phyloP scores from a whole-genome alignment of 768 basidiomycete species.

The Lepiota subincarnata region DNA sequence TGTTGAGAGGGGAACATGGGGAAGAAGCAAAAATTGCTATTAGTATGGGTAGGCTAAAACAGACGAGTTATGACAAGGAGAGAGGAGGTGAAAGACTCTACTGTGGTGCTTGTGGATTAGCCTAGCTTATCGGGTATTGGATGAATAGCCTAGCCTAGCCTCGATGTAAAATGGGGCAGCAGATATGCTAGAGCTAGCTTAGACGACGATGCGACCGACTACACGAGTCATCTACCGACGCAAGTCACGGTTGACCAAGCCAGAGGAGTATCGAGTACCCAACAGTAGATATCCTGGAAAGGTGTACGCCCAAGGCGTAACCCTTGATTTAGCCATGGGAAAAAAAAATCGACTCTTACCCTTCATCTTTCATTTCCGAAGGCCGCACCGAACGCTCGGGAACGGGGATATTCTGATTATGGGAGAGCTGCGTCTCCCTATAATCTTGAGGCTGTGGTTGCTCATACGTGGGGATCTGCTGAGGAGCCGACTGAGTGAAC shows the following conservation, averaged over 20 bases:
- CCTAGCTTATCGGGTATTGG: conserved; percentile 16
- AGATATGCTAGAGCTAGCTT: conserved; percentile 75
- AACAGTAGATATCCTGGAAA: conserved; percentile 8
- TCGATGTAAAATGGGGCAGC: conserved; percentile 61
- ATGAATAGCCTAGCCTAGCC: conserved; percentile 58
- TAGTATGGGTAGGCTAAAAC: conserved; percentile 79
- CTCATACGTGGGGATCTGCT: conserved; percentile 78
- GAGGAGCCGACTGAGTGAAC: conserved; percentile 37
- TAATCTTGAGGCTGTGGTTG: conserved; percentile 57
- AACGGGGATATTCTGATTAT: conserved; percentile 37
- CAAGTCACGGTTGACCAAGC: conserved; percentile 24
- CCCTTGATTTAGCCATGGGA: conserved; percentile 19
- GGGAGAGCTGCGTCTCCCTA: conserved; percentile 31
- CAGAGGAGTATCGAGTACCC: conserved; percentile 14
- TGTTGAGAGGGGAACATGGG: conserved; percentile 30
- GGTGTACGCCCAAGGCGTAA: conserved; percentile 26
- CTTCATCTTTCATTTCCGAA: conserved; percentile 96
- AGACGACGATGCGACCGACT: conserved; percentile 53
- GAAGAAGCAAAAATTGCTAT: conserved; percentile 64
- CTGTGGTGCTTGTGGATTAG: conserved; percentile 52
- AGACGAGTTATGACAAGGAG: conserved; percentile 55
- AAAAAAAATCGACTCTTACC: conserved; percentile 65
- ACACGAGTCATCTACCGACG: conserved; percentile 51
- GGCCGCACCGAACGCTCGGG: conserved; percentile 71
- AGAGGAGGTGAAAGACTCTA: conserved; percentile 63